A percentile compares a stretch with the other conserved stretches of the same genome.
These are phyloP conservation scores for Fusarium fujikuroi DNA, from an alignment of 2,329 filamentous ascomycete species.

Conservation along the genomic window DNA sequence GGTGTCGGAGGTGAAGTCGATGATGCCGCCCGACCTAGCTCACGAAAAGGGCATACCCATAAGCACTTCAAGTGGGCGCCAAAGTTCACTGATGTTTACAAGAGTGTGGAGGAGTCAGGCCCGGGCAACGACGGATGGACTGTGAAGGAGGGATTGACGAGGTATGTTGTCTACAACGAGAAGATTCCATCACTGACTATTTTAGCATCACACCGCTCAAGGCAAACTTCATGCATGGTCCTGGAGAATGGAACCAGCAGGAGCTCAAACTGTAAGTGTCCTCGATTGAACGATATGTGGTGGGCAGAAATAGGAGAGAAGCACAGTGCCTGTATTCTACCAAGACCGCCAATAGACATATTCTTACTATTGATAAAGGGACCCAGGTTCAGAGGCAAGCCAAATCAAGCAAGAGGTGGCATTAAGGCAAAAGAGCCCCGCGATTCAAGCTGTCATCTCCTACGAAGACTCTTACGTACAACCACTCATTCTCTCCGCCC, in stretches of 20 bases:
- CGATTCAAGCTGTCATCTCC: conserved; percentile 75
- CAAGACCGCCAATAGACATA: conserved; percentile 47
- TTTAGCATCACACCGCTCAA: conserved; percentile 86
- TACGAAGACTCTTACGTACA: conserved; percentile 93
- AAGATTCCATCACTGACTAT: conserved; percentile 7
- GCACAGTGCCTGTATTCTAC: conserved; percentile 46
- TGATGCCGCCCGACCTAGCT: conserved; percentile 45
- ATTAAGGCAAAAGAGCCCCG: conserved; percentile 33
- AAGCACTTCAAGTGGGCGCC: conserved; percentile 97
- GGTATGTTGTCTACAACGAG: conserved; percentile 61
- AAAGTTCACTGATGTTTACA: conserved; percentile 85
- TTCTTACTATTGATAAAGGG: conserved; percentile 51
- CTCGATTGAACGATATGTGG: conserved; percentile 26
- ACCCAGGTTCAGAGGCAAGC: conserved; percentile 36
- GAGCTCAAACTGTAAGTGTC: conserved; percentile 86
- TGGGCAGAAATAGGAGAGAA: conserved; percentile 29
- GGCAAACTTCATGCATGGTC: conserved; percentile 89
- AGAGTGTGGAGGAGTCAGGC: conserved; percentile 80
- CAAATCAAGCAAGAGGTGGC: conserved; percentile 30
- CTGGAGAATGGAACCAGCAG: conserved; percentile 68
- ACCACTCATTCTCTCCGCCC: conserved; percentile 80
- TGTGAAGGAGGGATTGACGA: conserved; percentile 87
- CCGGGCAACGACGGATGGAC: conserved; percentile 94
- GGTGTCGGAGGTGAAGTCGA: conserved; percentile 64
- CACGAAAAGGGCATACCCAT: conserved; percentile 68